A percentile compares a stretch with the other conserved stretches of the same genome.
These are phyloP conservation scores for Barbarea vulgaris DNA, from an alignment of 345 rosid genomes.

Conservation along the genomic window DNA sequence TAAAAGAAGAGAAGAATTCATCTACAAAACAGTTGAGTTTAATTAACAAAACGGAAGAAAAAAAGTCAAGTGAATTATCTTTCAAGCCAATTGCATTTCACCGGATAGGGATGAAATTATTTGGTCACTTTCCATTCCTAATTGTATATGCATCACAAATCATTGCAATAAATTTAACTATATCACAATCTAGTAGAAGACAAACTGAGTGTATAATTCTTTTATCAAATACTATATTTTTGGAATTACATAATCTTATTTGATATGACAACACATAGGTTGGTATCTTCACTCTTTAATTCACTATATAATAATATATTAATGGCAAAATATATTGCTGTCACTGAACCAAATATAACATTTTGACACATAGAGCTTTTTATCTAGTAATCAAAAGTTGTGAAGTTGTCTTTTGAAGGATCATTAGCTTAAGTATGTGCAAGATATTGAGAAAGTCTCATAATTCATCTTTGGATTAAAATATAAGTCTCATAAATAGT, in stretches of 20 bases:
- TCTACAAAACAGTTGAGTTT: background rate
- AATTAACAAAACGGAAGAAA: background rate
- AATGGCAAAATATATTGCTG: background rate
- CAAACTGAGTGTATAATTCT: constrained; percentile 19
- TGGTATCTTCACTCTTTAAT: constrained; percentile 27
- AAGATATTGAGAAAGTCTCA: background rate
- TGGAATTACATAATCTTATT: constrained; percentile 29
- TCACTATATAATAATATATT: constrained; percentile 1
- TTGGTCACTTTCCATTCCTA: background rate
- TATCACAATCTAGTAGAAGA: constrained; percentile 4
- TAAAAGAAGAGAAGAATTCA: background rate
- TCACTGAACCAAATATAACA: constrained; percentile 16
- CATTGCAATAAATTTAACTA: background rate
- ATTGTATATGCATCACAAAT: background rate
- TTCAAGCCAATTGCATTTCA: background rate
- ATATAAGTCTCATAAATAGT: too few species aligned
- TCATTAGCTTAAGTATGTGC: background rate
- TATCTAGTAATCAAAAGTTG: background rate
- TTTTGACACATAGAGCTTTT: constrained; percentile 9
- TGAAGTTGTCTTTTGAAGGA: background rate
- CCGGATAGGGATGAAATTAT: background rate
- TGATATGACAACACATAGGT: constrained; percentile 41
- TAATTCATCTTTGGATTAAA: too few species aligned
- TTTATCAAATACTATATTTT: constrained; percentile 18
- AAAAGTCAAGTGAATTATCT: background rate